Conservation (phyloP, 176 grass and related monocot species). For the Melocanna baccifera region DNA sequence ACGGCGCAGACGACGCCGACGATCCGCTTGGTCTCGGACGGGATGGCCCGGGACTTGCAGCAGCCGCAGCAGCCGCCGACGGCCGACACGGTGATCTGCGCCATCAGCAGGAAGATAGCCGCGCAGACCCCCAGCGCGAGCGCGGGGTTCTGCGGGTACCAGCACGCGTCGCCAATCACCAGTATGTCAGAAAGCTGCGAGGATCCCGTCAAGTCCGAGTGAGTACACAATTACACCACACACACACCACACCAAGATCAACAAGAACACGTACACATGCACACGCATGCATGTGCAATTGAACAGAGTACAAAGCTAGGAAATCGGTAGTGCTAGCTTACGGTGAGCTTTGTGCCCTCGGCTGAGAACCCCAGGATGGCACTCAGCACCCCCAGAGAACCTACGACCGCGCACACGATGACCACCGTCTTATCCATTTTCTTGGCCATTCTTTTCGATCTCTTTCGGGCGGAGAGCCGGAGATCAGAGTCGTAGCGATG, state of each 20-base stretch:
- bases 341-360: conserved; percentile 24
- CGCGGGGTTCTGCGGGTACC: not conserved
- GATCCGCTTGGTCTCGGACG: conserved; percentile 5
- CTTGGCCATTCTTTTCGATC: not conserved
- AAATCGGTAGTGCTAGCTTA: not conserved
- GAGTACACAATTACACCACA: not conserved
- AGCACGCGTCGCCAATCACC: not conserved
- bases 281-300: no score
- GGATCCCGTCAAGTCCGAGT: not conserved
- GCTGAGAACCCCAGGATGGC: conserved; percentile 35
- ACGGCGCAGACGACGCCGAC: conserved; percentile 8
- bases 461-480: no score
- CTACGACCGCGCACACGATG: conserved; percentile 9
- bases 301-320: no score
- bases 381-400: conserved; percentile 30
- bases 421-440: conserved; percentile 8
- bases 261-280: not conserved
- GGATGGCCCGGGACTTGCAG: conserved; percentile 32
- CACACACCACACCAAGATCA: not conserved
- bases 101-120: conserved; percentile 19
- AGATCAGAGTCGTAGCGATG: not conserved
- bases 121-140: conserved; percentile 22
- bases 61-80: conserved; percentile 38
- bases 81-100: conserved; percentile 15
- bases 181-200: conserved; percentile 5